These are phyloP conservation scores for Kwoniella europaea DNA, from an alignment of 768 basidiomycete species.

Conservation along the genomic window DNA sequence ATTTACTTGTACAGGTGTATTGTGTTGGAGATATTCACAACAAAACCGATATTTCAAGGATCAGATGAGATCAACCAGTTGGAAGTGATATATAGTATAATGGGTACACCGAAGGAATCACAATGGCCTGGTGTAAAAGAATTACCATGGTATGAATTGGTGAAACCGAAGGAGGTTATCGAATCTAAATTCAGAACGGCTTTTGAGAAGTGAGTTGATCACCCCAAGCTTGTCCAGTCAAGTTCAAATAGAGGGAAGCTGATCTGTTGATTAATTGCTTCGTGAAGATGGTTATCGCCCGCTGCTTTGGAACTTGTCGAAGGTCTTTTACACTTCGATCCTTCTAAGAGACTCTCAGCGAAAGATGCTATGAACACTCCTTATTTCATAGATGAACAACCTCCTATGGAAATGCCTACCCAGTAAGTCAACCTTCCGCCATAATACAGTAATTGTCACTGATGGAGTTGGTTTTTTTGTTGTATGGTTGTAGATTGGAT, in stretches of 20 bases:
- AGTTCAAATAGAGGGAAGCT: too few species aligned
- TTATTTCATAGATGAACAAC: constrained; percentile 84
- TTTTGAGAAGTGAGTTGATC: constrained; percentile 73
- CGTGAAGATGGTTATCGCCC: constrained; percentile 74
- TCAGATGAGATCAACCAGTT: constrained; percentile 97
- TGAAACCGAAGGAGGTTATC: constrained; percentile 79
- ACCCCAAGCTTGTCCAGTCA: too few species aligned
- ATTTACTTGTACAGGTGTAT: constrained; percentile 72
- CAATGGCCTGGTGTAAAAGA: constrained; percentile 82
- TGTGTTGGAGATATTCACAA: constrained; percentile 95
- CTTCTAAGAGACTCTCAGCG: constrained; percentile 75
- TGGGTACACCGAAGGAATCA: constrained; percentile 80
- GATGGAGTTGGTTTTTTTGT: neutral
- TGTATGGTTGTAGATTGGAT: constrained; percentile 65
- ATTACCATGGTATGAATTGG: constrained; percentile 98
- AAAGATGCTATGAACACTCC: constrained; percentile 75
- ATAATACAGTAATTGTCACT: neutral
- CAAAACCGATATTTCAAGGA: constrained; percentile 96
- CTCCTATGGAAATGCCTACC: constrained; percentile 71
- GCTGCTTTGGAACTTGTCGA: constrained; percentile 87
- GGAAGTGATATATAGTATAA: constrained; percentile 84
- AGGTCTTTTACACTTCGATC: constrained; percentile 78
- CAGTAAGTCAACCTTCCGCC: constrained; percentile 65
- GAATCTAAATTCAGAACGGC: constrained; percentile 78
- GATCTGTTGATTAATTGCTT: too few species aligned